phyloP scores from a whole-genome alignment of 2,329 filamentous ascomycete genomes.

The Ophiostoma sp. region DNA sequence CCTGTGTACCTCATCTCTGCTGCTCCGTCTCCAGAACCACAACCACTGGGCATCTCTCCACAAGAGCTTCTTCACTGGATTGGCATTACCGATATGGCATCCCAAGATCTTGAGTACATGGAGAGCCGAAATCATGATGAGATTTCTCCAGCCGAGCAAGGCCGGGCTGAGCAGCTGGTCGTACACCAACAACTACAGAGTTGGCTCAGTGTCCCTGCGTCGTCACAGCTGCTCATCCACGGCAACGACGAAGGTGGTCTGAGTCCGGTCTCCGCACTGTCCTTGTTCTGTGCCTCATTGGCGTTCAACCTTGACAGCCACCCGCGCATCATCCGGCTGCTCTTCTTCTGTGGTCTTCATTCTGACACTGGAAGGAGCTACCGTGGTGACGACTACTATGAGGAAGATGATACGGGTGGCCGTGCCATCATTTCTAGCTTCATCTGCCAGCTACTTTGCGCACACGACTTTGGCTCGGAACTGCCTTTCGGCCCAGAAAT shows the following conservation, averaged over 20 bases:
- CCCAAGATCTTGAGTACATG: not conserved
- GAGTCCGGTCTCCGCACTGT: not conserved
- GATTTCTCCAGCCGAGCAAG: not conserved
- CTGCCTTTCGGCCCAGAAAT: not conserved
- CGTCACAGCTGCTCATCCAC: slow-evolving; percentile 6
- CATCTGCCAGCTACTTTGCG: slow-evolving; percentile 2
- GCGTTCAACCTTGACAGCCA: not conserved
- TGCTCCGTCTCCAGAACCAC: not conserved
- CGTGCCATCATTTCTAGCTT: not conserved
- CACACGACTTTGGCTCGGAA: not conserved
- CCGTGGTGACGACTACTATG: not conserved
- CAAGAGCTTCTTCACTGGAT: slow-evolving; percentile 1
- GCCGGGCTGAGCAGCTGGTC: not conserved
- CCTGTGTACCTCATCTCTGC: not conserved
- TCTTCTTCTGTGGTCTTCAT: slow-evolving; percentile 4
- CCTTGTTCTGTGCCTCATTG: not conserved
- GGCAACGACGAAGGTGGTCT: not conserved
- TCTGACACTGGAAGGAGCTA: not conserved
- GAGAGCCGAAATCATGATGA: not conserved
- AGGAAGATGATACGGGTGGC: not conserved
- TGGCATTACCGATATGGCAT: not conserved
- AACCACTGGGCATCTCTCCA: not conserved
- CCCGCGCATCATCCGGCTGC: not conserved
- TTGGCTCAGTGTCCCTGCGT: not conserved
- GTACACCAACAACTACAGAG: not conserved